Evolutionary conservation across 1,139 yeast genomes (phyloP).

Genomic region (Candida frijolesensis): DNA sequence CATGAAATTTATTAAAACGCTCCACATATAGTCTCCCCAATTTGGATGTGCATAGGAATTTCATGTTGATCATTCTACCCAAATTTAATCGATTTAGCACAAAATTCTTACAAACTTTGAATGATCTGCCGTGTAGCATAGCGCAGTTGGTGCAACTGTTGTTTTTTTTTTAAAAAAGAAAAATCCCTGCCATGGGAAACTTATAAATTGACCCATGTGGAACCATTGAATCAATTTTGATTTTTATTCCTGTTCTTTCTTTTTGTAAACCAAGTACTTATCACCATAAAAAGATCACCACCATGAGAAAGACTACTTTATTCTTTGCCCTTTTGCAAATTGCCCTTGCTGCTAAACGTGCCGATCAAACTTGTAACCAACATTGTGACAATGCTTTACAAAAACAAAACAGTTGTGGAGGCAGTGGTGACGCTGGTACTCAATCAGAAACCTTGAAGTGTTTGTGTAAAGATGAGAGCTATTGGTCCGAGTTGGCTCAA

Average conservation of each 20-base stretch:
- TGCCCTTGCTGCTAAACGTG: slow-evolving; percentile 6
- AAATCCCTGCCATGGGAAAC: no score
- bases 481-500: slow-evolving; percentile 5
- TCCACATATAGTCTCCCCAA: not conserved
- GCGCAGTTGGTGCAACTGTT: no score
- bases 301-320: slow-evolving; percentile 4
- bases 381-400: slow-evolving; percentile 1
- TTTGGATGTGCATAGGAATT: not conserved
- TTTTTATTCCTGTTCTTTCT: no score
- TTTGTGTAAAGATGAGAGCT: slow-evolving; percentile 3
- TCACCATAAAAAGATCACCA: not conserved
- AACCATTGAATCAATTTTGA: no score
- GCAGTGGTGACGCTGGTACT: slow-evolving; percentile 2
- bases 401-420: slow-evolving; percentile 3
- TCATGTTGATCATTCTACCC: not conserved
- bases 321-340: slow-evolving; percentile 7
- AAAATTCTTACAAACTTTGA: no score
- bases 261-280: not conserved
- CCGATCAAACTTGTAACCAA: slow-evolving; percentile 2
- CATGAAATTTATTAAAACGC: not conserved
- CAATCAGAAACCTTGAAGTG: slow-evolving; percentile 3
- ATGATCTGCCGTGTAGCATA: no score
- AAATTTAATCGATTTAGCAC: no score
- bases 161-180: no score
- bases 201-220: no score